Base-by-base conservation (phyloP, 2,329 filamentous ascomycete genomes). In the Colletotrichum truncatum region DNA sequence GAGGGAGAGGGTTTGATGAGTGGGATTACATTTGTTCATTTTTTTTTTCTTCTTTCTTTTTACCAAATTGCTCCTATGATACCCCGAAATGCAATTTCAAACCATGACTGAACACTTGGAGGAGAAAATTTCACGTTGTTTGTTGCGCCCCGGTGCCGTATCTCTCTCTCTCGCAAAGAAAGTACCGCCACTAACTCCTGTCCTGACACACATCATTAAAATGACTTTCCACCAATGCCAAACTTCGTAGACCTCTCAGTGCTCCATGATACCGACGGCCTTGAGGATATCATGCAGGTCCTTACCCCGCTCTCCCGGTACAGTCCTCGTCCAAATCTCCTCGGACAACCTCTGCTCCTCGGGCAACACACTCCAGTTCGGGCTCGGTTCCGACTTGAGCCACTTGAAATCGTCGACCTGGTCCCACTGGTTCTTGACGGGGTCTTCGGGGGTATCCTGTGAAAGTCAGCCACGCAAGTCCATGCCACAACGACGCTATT, bases 341-440 rank as follows among this genome's bases (percentile, higher is more conserved):
- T 90, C 87, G 0, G 79, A 70, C 11, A 95, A 78, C 23, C 85
- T 85, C 58, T 90, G 81, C 1, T 82, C 82, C 55, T 88, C 84
- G 2, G 87, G 81, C 21, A 98, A 71, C 3, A 93, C 78, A 32
- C 83, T 87, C 93, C 95, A 99, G 74, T 99, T 94, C 2, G 96
- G 96, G 74, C 93, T 98, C 28, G 88, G 88, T 63, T 92, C 93
- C 14, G 87, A 84, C 77, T 94, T 97, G 68, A 98, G 86, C 96
- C 96, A 98, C 79, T 97, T 97, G 84, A 99, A 99, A 76, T 99
- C 96, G 76, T 98, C 93, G 14, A 98, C 92, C 72, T 96, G 89
- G 71, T 94, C 87, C 93, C 93, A 99, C 72, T 91, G 87, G 75
- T 97, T 95, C 63, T 79, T 78, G 4, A 73, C 69, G 1, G 70